phyloP scores from a whole-genome alignment of 768 basidiomycete genomes.

The Leccinum olivaceopallidum region DNA sequence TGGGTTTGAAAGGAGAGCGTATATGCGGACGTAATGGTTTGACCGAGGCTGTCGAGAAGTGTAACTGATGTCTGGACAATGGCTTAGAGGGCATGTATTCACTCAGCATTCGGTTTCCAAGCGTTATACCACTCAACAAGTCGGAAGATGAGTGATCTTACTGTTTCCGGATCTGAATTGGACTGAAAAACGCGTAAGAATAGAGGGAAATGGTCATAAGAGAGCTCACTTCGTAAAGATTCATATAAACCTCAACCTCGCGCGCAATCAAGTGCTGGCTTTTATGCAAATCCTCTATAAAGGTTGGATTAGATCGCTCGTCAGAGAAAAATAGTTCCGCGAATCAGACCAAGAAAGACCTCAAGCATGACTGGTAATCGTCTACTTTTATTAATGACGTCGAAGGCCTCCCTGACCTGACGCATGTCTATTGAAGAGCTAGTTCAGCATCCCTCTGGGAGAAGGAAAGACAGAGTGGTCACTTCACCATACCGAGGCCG shows the following conservation, averaged over 20 bases:
- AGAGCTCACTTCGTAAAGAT: conserved; percentile 56
- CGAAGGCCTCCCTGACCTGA: conserved; percentile 55
- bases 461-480: conserved; percentile 6
- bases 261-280: conserved; percentile 56
- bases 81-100: conserved; percentile 24
- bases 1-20: conserved; percentile 72
- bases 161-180: conserved; percentile 45
- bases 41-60: conserved; percentile 50
- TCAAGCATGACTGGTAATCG: conserved; percentile 67
- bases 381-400: conserved; percentile 54
- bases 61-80: conserved; percentile 2
- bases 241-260: conserved; percentile 62
- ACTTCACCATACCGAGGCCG: conserved; percentile 31
- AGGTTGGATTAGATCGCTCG: not conserved
- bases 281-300: conserved; percentile 61
- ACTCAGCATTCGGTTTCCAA: conserved; percentile 75
- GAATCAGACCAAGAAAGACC: conserved; percentile 62
- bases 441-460: not conserved
- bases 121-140: conserved; percentile 71
- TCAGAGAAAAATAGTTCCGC: not conserved
- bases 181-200: conserved; percentile 34
- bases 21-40: conserved; percentile 60
- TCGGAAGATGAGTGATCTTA: conserved; percentile 56
- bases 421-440: conserved; percentile 44
- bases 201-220: not conserved